These are phyloP conservation scores for Candida sanyaensis DNA, from an alignment of 1,139 yeast species.

Conservation along the genomic window DNA sequence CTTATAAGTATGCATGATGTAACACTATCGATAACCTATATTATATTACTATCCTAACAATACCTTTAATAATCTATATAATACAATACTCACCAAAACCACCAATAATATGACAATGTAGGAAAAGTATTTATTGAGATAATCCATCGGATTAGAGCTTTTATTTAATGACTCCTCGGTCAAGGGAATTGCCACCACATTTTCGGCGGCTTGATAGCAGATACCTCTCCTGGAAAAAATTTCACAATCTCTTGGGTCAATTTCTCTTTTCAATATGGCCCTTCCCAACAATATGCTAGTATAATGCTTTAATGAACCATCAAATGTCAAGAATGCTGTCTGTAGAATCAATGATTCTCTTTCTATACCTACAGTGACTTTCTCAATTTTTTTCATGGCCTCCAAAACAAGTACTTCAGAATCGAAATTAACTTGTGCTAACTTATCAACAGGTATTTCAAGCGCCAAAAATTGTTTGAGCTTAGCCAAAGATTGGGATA, in stretches of 20 bases:
- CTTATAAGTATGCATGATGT: too few relatives aligned
- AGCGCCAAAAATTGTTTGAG: slow-evolving; percentile 26
- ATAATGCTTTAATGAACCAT: slow-evolving; percentile 38
- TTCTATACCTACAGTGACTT: slow-evolving; percentile 40
- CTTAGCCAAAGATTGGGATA: slow-evolving; percentile 28
- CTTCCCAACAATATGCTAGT: slow-evolving; percentile 42
- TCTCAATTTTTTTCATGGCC: slow-evolving; percentile 38
- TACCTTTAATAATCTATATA: slow-evolving; percentile 26
- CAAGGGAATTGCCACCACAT: slow-evolving; percentile 46
- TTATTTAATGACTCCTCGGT: slow-evolving; percentile 28
- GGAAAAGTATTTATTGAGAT: slow-evolving; percentile 23
- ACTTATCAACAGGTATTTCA: slow-evolving; percentile 23
- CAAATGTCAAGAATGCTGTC: slow-evolving; percentile 33
- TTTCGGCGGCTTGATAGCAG: slow-evolving; percentile 46
- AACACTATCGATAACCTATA: not conserved
- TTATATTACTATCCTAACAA: slow-evolving; percentile 5
- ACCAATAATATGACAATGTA: slow-evolving; percentile 23
- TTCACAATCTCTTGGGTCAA: slow-evolving; percentile 33
- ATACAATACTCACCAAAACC: slow-evolving; percentile 20
- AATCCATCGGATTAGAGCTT: slow-evolving; percentile 18
- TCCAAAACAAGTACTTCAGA: slow-evolving; percentile 18
- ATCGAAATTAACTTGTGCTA: slow-evolving; percentile 12
- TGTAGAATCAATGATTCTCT: slow-evolving; percentile 32
- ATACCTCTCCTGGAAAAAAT: slow-evolving; percentile 39
- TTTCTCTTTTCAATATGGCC: slow-evolving; percentile 42